phyloP scores from a whole-genome alignment of 1,284 basidiomycete genomes.

The Cryptococcus sp. region DNA sequence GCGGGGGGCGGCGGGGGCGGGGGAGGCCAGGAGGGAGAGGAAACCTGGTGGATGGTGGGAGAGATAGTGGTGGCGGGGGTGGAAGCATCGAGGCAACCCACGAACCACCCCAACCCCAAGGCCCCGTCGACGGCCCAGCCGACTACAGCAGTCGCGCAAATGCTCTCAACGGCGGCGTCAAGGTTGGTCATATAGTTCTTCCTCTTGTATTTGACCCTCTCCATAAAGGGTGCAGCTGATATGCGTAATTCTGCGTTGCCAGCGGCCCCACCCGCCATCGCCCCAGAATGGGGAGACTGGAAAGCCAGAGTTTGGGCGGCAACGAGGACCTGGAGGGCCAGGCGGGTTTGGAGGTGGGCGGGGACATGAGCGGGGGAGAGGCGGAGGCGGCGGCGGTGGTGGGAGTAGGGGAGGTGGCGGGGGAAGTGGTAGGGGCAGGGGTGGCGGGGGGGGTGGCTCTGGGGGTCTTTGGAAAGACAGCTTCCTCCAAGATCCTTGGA shows the following conservation, averaged over 20 bases:
- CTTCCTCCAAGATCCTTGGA: conserved; percentile 43
- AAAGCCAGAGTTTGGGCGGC: conserved; percentile 8
- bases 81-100: too few species aligned
- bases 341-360: conserved; percentile 4
- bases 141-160: background rate
- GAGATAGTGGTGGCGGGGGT: background rate
- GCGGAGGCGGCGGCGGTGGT: background rate
- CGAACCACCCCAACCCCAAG: background rate
- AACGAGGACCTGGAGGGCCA: conserved; percentile 13
- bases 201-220: background rate
- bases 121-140: background rate
- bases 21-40: conserved; percentile 18
- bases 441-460: background rate
- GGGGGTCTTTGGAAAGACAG: conserved; percentile 34
- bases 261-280: conserved; percentile 17
- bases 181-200: conserved; percentile 10
- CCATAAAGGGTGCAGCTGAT: background rate
- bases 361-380: conserved; percentile 11
- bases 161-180: conserved; percentile 12
- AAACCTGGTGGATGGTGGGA: background rate
- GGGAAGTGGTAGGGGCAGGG: too few species aligned
- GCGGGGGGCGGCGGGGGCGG: conserved; percentile 23
- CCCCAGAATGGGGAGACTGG: background rate
- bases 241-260: too few species aligned
- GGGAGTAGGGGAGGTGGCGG: background rate